Evolutionary conservation across 2,329 filamentous ascomycete genomes (phyloP).

Genomic region (Blastomyces silverae): DNA sequence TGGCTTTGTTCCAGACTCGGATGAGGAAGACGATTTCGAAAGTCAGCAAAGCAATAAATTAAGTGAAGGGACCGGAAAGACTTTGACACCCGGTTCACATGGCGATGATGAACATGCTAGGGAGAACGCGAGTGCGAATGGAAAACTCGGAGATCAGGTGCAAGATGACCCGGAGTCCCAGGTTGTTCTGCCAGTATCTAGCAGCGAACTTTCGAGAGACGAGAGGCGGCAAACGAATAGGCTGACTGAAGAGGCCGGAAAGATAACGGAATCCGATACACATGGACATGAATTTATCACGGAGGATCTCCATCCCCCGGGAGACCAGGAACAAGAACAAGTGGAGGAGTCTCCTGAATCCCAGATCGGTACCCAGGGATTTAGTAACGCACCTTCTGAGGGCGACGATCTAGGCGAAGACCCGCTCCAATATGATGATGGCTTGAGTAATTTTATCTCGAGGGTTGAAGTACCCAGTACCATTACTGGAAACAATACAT

Average conservation of each 20-base stretch:
- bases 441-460: background rate
- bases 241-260: background rate
- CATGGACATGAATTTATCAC: background rate
- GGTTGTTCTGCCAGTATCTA: background rate
- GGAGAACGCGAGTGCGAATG: background rate
- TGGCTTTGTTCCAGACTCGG: slow-evolving; percentile 49
- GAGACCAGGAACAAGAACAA: slow-evolving; percentile 1
- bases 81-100: slow-evolving; percentile 3
- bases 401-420: slow-evolving; percentile 10
- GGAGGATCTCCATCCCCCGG: background rate
- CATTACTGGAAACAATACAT: slow-evolving; percentile 1
- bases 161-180: background rate
- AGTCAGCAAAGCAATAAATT: slow-evolving; percentile 25
- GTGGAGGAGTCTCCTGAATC: slow-evolving; percentile 5
- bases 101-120: background rate
- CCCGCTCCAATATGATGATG: background rate
- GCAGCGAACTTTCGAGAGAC: background rate
- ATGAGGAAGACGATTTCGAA: slow-evolving; percentile 41
- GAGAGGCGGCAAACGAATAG: background rate
- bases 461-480: background rate
- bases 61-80: slow-evolving; percentile 7
- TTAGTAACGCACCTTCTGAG: background rate
- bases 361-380: background rate
- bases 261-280: background rate
- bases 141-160: background rate